Conservation (phyloP, 139 green algal species). For the Auxenochlorella pyrenoidosa region DNA sequence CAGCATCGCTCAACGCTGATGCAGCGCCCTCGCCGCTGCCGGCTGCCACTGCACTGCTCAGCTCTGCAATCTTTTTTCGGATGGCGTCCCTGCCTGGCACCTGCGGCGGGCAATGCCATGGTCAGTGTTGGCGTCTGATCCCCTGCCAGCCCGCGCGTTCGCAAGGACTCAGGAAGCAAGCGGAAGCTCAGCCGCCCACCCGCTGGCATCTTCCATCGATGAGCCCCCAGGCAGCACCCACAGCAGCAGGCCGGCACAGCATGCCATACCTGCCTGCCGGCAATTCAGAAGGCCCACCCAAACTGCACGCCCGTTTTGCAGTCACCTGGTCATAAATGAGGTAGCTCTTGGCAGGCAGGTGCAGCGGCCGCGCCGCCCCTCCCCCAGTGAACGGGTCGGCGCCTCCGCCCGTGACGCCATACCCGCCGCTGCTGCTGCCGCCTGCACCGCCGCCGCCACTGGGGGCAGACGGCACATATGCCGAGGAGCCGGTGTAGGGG, state of each 20-base stretch:
- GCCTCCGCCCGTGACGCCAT: conserved; percentile 10
- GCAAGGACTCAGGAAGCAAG: too few species aligned
- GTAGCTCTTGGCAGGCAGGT: conserved; percentile 15
- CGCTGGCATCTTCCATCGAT: too few species aligned
- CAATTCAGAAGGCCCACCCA: too few species aligned
- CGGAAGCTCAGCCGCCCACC: too few species aligned
- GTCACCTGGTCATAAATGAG: conserved; percentile 29
- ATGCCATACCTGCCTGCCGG: too few species aligned
- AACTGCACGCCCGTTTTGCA: too few species aligned
- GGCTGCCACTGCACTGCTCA: conserved; percentile 15
- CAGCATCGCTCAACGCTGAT: conserved; percentile 43
- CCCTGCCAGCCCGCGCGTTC: not conserved
- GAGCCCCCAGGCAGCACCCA: too few species aligned
- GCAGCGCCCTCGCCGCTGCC: not conserved
- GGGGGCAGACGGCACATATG: not conserved
- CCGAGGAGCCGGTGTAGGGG: conserved; percentile 57
- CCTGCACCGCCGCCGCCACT: conserved; percentile 5
- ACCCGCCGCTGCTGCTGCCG: not conserved
- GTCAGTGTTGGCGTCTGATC: not conserved
- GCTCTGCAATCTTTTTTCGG: conserved; percentile 35
- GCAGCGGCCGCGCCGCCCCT: not conserved
- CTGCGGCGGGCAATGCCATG: not conserved
- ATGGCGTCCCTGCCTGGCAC: conserved; percentile 23
- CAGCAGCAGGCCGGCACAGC: too few species aligned
- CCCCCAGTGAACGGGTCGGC: conserved; percentile 15